Evolutionary conservation across 176 grass and related monocot species (phyloP).

Genomic region (Paspalum notatum): DNA sequence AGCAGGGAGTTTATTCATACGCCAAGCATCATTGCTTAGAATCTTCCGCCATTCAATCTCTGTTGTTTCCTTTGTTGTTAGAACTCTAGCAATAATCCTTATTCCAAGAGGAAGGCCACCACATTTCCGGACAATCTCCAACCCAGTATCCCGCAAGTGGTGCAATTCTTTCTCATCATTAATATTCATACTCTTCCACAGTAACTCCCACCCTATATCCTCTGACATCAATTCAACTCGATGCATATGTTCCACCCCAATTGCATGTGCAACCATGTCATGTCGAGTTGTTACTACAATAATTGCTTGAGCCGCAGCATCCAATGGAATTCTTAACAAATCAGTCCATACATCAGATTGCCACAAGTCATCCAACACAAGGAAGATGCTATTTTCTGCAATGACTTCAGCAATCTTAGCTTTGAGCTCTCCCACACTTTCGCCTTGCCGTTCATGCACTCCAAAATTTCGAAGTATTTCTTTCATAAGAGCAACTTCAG

Average conservation of each 20-base stretch:
- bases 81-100: neutral
- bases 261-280: neutral
- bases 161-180: neutral
- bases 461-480: neutral
- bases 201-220: conserved; percentile 24
- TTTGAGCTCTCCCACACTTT: conserved; percentile 18
- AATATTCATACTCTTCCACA: neutral
- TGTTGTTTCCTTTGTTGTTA: neutral
- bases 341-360: conserved; percentile 28
- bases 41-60: neutral
- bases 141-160: neutral
- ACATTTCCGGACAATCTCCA: neutral
- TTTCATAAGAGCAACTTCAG: conserved; percentile 8
- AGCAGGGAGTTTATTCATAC: neutral
- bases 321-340: conserved; percentile 20
- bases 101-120: neutral
- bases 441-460: neutral
- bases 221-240: conserved; percentile 23
- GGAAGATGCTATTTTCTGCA: neutral
- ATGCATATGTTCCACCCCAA: conserved; percentile 12
- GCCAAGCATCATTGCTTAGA: neutral
- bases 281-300: conserved; percentile 11
- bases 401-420: neutral
- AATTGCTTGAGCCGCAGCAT: neutral
- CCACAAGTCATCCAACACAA: conserved; percentile 53